phyloP scores from a whole-genome alignment of 768 basidiomycete species.

The Amanita pseudoporphyria region DNA sequence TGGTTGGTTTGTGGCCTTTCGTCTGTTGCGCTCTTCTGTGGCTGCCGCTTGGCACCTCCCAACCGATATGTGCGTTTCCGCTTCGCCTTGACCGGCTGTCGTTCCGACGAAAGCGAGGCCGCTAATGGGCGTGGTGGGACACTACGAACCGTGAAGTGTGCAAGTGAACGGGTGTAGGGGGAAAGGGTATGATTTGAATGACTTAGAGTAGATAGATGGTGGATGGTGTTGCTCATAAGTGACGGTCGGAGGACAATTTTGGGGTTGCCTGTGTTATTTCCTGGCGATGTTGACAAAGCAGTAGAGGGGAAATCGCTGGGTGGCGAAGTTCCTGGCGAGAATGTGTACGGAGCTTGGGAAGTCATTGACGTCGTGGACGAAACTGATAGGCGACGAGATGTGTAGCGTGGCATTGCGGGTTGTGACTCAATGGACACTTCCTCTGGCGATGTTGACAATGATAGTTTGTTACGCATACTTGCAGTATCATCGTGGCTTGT shows the following conservation, averaged over 20 bases:
- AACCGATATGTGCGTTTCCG: slow-evolving; percentile 67
- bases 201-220: slow-evolving; percentile 78
- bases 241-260: slow-evolving; percentile 58
- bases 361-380: slow-evolving; percentile 20
- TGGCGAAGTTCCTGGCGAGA: slow-evolving; percentile 15
- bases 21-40: not conserved
- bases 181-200: slow-evolving; percentile 90
- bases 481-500: not conserved
- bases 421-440: slow-evolving; percentile 9
- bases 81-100: slow-evolving; percentile 58
- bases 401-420: slow-evolving; percentile 17
- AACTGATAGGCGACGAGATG: slow-evolving; percentile 27
- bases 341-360: slow-evolving; percentile 10
- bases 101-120: slow-evolving; percentile 26
- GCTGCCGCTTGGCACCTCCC: slow-evolving; percentile 22
- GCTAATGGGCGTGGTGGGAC: slow-evolving; percentile 52
- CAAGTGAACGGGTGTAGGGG: slow-evolving; percentile 83
- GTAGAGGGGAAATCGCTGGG: slow-evolving; percentile 11
- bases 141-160: slow-evolving; percentile 89
- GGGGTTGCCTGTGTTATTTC: slow-evolving; percentile 29
- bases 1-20: not conserved
- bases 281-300: slow-evolving; percentile 12
- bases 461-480: not conserved
- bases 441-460: slow-evolving; percentile 5
- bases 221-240: slow-evolving; percentile 64